A percentile compares a stretch with the other conserved stretches of the same genome.
Evolutionary conservation across 495 filamentous ascomycete genomes (phyloP).

Genomic region (Baudoinia panamericana): DNA sequence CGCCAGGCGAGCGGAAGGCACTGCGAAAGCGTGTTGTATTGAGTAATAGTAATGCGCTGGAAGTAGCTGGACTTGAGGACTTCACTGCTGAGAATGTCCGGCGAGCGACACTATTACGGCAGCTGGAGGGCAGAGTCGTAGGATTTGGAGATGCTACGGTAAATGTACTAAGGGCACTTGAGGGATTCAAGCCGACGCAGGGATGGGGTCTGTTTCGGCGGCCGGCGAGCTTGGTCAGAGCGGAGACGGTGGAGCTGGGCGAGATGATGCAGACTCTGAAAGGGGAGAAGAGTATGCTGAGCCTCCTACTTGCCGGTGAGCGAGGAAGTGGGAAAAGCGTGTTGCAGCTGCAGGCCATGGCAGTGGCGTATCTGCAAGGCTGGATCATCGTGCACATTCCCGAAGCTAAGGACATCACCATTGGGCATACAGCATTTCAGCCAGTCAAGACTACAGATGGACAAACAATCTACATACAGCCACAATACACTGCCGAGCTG

Average conservation of each 20-base stretch:
- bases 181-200: constrained; percentile 87
- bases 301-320: constrained; percentile 58
- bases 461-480: constrained; percentile 58
- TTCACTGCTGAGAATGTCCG: constrained; percentile 37
- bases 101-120: constrained; percentile 25
- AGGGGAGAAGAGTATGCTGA: constrained; percentile 41
- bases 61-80: constrained; percentile 50
- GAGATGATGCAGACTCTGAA: constrained; percentile 43
- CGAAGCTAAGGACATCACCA: constrained; percentile 78
- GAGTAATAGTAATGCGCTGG: constrained; percentile 83
- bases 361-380: constrained; percentile 65
- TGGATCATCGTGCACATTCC: constrained; percentile 87
- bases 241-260: constrained; percentile 59
- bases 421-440: constrained; percentile 64
- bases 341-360: constrained; percentile 70
- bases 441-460: constrained; percentile 33
- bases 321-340: constrained; percentile 73
- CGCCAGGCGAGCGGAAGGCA: constrained; percentile 69
- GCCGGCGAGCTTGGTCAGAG: constrained; percentile 61
- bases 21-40: constrained; percentile 77
- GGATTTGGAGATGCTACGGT: constrained; percentile 55
- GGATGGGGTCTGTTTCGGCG: constrained; percentile 74
- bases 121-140: constrained; percentile 47
- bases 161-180: constrained; percentile 63
- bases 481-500: constrained; percentile 56